Evolutionary conservation across 805 yeast species (phyloP), one percentile per base, ranked within the genome.

Genomic region (Torulaspora indica): DNA sequence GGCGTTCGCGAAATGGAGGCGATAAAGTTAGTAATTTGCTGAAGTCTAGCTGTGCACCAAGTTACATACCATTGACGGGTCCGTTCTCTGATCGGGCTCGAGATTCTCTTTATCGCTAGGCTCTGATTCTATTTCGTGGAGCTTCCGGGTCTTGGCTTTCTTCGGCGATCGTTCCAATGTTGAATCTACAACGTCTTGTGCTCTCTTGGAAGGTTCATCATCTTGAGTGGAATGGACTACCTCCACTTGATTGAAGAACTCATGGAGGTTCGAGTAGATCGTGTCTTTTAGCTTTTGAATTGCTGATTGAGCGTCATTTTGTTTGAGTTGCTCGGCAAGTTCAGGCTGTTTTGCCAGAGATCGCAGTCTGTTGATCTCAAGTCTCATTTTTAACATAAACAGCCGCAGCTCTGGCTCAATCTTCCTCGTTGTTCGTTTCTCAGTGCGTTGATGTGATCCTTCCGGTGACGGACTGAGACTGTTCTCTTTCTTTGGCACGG

Each of bases 321-420:
- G 42, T 18, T 27, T 32, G 29, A 47, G 41, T 18, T 38, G 48
- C 8, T 38, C 42, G 8, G 32, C 30, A 7, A 37, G 32, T 6
- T 28, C 36, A 8, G 31, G 18, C 13, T 32, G 37, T 23, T 37
- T 38, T 14, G 42, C 27, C 4, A 32, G 13, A 4, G 41, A 18
- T 31, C 39, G 15, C 18, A 47, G 5, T 27, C 42, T 41, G 30
- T 42, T 43, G 18, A 38, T 24, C 25, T 43, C 51, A 17, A 44
- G 28, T 14, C 38, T 38, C n/a, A 42, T 35, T 17, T 43, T 25
- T 24, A 47, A 38, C 47, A 41, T 40, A 32, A 44, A 41, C 12
- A 41, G 42, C n/a, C 44, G 45, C 14, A 47, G 42, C 17, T 47
- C 51, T 24, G 40, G 18, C 30, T 47, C 43, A 12, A 47, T 39